Conservation (phyloP, 208 protist species). For the Willaertia magna region DNA sequence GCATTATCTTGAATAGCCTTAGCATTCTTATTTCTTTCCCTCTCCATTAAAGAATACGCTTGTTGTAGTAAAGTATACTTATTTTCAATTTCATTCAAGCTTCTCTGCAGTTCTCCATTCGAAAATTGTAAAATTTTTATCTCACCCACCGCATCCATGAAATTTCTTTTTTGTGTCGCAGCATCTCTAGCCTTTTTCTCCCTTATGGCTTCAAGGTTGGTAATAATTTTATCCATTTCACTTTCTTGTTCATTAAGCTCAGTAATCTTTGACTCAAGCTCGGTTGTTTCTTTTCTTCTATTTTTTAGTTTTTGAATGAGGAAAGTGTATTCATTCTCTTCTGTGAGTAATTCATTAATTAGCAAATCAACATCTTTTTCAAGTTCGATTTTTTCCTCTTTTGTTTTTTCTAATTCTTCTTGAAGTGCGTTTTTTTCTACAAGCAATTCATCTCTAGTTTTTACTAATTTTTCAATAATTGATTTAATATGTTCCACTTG, state of each 20-base stretch:
- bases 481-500: slow-evolving; percentile 45
- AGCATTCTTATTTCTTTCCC: slow-evolving; percentile 72
- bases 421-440: slow-evolving; percentile 34
- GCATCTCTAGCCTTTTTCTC: slow-evolving; percentile 67
- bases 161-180: slow-evolving; percentile 51
- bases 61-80: slow-evolving; percentile 53
- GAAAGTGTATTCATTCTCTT: slow-evolving; percentile 62
- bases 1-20: slow-evolving; percentile 74
- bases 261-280: slow-evolving; percentile 55
- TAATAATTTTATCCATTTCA: slow-evolving; percentile 49
- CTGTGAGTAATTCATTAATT: slow-evolving; percentile 59
- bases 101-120: slow-evolving; percentile 45
- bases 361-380: slow-evolving; percentile 54
- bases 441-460: slow-evolving; percentile 35
- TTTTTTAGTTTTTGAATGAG: slow-evolving; percentile 43
- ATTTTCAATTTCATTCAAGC: slow-evolving; percentile 51
- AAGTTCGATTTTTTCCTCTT: slow-evolving; percentile 44
- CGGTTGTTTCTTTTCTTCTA: slow-evolving; percentile 42
- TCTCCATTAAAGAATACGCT: slow-evolving; percentile 72
- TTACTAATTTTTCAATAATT: slow-evolving; percentile 34
- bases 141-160: slow-evolving; percentile 62
- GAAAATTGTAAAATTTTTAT: slow-evolving; percentile 59
- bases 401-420: slow-evolving; percentile 32
- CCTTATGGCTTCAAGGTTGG: slow-evolving; percentile 45
- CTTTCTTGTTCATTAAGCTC: slow-evolving; percentile 49